Percentiles rank a stretch among this genome's conserved stretches.
phyloP scores from a whole-genome alignment of 2,329 filamentous ascomycete species.

The Rhexocercosporidium sp. region DNA sequence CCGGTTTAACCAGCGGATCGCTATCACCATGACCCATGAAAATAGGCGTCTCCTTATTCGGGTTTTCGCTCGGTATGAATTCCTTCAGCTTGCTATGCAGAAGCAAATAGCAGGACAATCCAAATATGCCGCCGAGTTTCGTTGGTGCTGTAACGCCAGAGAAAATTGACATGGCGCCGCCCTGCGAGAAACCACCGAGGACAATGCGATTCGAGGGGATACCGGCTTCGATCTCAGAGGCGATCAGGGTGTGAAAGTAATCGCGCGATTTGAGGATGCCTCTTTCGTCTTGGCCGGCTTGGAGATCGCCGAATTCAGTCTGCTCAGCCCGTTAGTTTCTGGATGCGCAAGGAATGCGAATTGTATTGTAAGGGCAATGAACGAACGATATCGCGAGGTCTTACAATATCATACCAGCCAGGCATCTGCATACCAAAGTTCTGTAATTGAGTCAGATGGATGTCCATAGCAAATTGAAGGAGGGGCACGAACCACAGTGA shows the following conservation, averaged over 20 bases:
- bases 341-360: background rate
- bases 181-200: conserved; percentile 84
- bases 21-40: conserved; percentile 87
- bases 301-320: conserved; percentile 52
- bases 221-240: conserved; percentile 78
- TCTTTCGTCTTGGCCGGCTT: conserved; percentile 64
- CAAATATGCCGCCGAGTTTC: conserved; percentile 88
- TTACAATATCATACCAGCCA: conserved; percentile 84
- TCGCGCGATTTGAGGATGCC: conserved; percentile 76
- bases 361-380: background rate
- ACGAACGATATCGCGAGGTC: conserved; percentile 39
- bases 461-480: background rate
- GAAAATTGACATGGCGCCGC: conserved; percentile 85
- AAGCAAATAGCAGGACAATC: conserved; percentile 81
- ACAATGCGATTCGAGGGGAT: conserved; percentile 85
- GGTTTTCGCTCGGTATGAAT: conserved; percentile 57
- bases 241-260: conserved; percentile 81
- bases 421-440: conserved; percentile 82
- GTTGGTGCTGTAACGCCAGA: conserved; percentile 73
- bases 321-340: conserved; percentile 30
- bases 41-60: conserved; percentile 79
- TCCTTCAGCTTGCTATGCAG: conserved; percentile 68
- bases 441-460: conserved; percentile 47
- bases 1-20: conserved; percentile 74
- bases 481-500: conserved; percentile 66